Evolutionary conservation across 2,329 filamentous ascomycete species (phyloP).

Genomic region (Colletotrichum spinosum): DNA sequence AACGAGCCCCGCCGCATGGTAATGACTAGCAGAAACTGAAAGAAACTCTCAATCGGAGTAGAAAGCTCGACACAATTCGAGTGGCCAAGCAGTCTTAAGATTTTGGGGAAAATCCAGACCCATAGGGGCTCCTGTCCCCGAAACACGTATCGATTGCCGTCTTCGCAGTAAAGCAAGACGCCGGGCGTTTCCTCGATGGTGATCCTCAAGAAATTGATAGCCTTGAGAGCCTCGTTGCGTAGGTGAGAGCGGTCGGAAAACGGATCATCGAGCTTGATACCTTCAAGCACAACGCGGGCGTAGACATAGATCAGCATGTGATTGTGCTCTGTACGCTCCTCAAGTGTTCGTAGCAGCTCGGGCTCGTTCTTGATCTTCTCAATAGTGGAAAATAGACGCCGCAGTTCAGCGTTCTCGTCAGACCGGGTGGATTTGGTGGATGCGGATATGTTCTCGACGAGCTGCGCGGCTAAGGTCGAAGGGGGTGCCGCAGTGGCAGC

Average conservation of each 20-base stretch:
- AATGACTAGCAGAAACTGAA: constrained; percentile 60
- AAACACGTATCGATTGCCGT: constrained; percentile 57
- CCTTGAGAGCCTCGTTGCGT: constrained; percentile 73
- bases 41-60: constrained; percentile 64
- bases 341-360: constrained; percentile 66
- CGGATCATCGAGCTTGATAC: constrained; percentile 74
- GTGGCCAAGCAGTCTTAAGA: constrained; percentile 68
- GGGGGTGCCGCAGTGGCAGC: constrained; percentile 66
- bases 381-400: constrained; percentile 72
- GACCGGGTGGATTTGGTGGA: constrained; percentile 70
- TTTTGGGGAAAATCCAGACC: constrained; percentile 71
- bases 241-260: constrained; percentile 70
- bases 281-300: constrained; percentile 80
- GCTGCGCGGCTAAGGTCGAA: constrained; percentile 88
- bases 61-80: constrained; percentile 59
- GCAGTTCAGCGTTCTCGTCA: constrained; percentile 79
- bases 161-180: constrained; percentile 66
- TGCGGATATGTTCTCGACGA: constrained; percentile 83
- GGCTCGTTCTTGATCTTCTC: constrained; percentile 65
- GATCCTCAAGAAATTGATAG: constrained; percentile 80
- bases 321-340: constrained; percentile 80
- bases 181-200: constrained; percentile 81
- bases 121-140: constrained; percentile 72
- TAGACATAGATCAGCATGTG: constrained; percentile 89
- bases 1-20: constrained; percentile 57